These are phyloP conservation scores for Phytophthora sojae DNA, from an alignment of 352 stramenopile species.

Conservation along the genomic window DNA sequence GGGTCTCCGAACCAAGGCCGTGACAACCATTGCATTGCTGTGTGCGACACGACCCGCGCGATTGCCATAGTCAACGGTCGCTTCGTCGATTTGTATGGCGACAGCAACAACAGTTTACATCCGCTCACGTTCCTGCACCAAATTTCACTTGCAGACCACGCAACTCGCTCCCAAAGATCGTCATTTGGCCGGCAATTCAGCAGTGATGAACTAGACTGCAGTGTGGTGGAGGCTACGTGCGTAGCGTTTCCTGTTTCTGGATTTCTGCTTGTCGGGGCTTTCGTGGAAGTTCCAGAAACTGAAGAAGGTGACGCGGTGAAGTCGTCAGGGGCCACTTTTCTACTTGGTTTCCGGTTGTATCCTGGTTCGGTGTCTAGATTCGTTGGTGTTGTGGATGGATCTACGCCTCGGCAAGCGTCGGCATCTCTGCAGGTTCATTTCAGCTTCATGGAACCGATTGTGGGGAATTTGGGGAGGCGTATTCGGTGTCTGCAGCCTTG, in stretches of 20 bases:
- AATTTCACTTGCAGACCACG: constrained; percentile 50
- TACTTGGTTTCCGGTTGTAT: constrained; percentile 68
- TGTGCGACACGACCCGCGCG: constrained; percentile 45
- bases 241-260: constrained; percentile 48
- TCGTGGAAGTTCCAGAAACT: constrained; percentile 21
- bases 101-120: constrained; percentile 19
- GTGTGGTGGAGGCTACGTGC: constrained; percentile 37
- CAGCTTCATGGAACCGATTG: constrained; percentile 50
- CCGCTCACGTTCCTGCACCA: constrained; percentile 46
- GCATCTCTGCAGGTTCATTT: constrained; percentile 48
- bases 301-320: not conserved
- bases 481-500: constrained; percentile 29
- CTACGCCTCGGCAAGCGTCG: not conserved
- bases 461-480: constrained; percentile 1
- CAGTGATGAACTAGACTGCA: not conserved
- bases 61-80: constrained; percentile 55
- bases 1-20: not conserved
- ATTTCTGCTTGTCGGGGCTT: constrained; percentile 52
- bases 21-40: constrained; percentile 41
- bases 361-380: constrained; percentile 18
- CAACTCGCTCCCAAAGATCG: not conserved
- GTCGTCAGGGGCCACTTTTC: constrained; percentile 11
- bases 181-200: not conserved
- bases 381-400: not conserved
- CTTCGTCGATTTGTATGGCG: constrained; percentile 60